These are phyloP conservation scores for Oryza rufipogon DNA, from an alignment of 176 grass and related monocot species.

Conservation along the genomic window DNA sequence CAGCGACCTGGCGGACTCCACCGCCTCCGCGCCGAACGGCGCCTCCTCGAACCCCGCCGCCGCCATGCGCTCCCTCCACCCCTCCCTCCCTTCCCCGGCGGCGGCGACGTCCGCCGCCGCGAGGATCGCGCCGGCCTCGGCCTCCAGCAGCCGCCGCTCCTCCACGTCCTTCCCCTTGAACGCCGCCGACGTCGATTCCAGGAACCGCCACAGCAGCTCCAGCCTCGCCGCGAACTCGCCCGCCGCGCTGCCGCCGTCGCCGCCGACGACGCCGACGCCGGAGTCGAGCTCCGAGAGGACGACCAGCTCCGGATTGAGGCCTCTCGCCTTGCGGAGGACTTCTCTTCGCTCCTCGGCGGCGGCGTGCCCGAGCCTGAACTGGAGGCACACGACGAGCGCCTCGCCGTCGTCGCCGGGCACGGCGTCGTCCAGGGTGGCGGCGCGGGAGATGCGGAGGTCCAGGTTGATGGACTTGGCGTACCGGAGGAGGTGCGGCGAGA, in stretches of 20 bases:
- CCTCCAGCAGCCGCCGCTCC: slow-evolving; percentile 76
- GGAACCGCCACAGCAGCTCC: slow-evolving; percentile 78
- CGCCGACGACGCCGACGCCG: not conserved
- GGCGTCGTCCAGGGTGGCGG: slow-evolving; percentile 14
- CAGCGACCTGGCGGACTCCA: slow-evolving; percentile 67
- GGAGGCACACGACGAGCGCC: slow-evolving; percentile 74
- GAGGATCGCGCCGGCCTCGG: slow-evolving; percentile 59
- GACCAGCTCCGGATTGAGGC: slow-evolving; percentile 69
- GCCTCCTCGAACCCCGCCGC: slow-evolving; percentile 65
- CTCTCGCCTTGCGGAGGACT: slow-evolving; percentile 53
- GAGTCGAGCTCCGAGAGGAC: slow-evolving; percentile 83
- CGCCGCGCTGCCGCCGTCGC: slow-evolving; percentile 23
- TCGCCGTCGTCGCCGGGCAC: slow-evolving; percentile 33
- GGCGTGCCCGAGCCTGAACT: slow-evolving; percentile 68
- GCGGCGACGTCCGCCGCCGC: not conserved
- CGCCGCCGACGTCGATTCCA: slow-evolving; percentile 81
- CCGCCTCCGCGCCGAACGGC: slow-evolving; percentile 66
- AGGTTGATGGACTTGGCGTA: slow-evolving; percentile 89
- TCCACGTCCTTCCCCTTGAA: slow-evolving; percentile 83
- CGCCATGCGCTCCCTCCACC: slow-evolving; percentile 79
- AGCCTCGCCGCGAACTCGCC: slow-evolving; percentile 58
- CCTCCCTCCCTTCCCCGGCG: slow-evolving; percentile 41
- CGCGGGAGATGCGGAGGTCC: slow-evolving; percentile 59
- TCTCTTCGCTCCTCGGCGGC: slow-evolving; percentile 44
- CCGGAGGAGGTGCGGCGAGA: slow-evolving; percentile 78